Base-by-base conservation (phyloP, 2,329 filamentous ascomycete species). In the Septoria petroselini region DNA sequence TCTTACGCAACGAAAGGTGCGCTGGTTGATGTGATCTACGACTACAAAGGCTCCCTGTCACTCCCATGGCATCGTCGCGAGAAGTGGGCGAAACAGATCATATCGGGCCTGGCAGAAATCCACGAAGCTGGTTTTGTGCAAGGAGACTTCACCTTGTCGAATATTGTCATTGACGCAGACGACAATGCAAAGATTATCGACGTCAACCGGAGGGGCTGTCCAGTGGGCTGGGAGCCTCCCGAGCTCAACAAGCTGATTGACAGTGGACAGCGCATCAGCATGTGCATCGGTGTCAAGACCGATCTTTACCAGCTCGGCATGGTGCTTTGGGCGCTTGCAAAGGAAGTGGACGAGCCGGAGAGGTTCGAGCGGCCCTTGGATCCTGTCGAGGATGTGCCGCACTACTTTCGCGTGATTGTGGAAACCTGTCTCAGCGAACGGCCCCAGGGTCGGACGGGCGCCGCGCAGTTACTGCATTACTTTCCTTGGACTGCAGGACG, bases 211-310 rank as follows among this genome's bases (percentile, higher is more conserved):
- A 80, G 93, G 61, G 93, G 93, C n/a, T 98, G 93, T 63, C 93
- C 93, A 0, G 88, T 97, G 3, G 91, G 91, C 18, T 98, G 93
- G 93, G 93, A 98, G 60, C 91, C 93, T 2, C 93, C 93, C 3
- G 93, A 98, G 70, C 86, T 94, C 48, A 85, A 84, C 12, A 80
- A 81, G 4, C 81, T 97, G 48, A 89, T 97, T 53, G 84, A 91
- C 58, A 91, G 84, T 68, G 88, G 87, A 50, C 91, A 96, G 68
- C 81, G 89, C 23, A 91, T 98, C 45, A 86, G 88, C 38, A 95
- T 97, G 85, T 96, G 95, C 65, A 97, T 98, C 65, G 91, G 93
- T 9, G 90, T 96, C 66, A 98, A 98, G 71, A 95, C 91, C 0
- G 93, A 98, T 70, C 76, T 98, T 1, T 98, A 86, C 64, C 93